A percentile compares a stretch with the other conserved stretches of the same genome.
phyloP scores from a whole-genome alignment of 352 stramenopile genomes.

The Achlya hypogyna region DNA sequence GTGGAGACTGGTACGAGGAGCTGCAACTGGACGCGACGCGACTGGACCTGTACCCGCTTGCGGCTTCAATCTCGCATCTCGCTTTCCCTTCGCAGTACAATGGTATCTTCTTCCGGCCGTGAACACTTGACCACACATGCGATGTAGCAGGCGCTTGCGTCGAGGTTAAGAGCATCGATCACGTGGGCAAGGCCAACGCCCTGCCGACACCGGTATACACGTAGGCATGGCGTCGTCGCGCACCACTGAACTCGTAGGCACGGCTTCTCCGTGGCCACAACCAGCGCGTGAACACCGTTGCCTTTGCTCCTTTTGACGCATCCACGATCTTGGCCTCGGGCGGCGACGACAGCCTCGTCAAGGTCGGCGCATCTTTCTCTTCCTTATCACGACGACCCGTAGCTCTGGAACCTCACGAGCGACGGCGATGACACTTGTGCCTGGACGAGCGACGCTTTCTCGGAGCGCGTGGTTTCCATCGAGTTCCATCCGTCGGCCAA shows the following conservation, averaged over 20 bases:
- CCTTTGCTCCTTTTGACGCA: slow-evolving; percentile 45
- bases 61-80: slow-evolving; percentile 33
- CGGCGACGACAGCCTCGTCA: slow-evolving; percentile 42
- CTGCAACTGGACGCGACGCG: slow-evolving; percentile 41
- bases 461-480: slow-evolving; percentile 25
- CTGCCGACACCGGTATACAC: background rate
- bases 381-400: background rate
- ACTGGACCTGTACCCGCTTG: slow-evolving; percentile 41
- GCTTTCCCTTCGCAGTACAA: slow-evolving; percentile 33
- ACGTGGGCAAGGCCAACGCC: slow-evolving; percentile 34
- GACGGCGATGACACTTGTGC: slow-evolving; percentile 19
- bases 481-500: slow-evolving; percentile 45
- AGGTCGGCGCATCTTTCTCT: slow-evolving; percentile 21
- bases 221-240: background rate
- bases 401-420: slow-evolving; percentile 50
- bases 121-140: background rate
- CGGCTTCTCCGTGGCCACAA: slow-evolving; percentile 52
- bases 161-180: slow-evolving; percentile 41
- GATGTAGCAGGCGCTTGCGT: slow-evolving; percentile 40
- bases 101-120: background rate
- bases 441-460: slow-evolving; percentile 19
- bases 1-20: slow-evolving; percentile 53
- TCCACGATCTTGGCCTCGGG: slow-evolving; percentile 38
- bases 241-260: slow-evolving; percentile 23
- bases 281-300: slow-evolving; percentile 48